Base-by-base conservation (phyloP, 2,329 filamentous ascomycete species). In the Aspergillus sp. region DNA sequence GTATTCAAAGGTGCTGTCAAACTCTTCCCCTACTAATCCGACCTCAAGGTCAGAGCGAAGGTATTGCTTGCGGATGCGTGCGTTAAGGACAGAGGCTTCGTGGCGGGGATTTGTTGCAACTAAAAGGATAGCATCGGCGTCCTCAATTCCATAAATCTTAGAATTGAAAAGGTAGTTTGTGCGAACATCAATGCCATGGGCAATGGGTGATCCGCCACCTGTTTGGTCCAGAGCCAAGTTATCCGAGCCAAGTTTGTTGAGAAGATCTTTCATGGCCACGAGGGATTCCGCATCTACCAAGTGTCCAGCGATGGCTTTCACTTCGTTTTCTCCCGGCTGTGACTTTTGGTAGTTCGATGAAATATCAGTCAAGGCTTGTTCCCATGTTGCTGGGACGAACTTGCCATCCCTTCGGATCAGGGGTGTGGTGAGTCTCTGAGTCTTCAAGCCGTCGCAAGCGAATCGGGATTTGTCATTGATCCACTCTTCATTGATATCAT, bases 401-500 rank as follows among this genome's bases (percentile, higher is more conserved):
- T 94, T 92, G 72, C 93, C 90, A 60, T 96, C 90, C 59, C 89
- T 88, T 68, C 93, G 90, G 70, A 97, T 88, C 64, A 99, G 81
- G 47, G 95, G 95, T 66, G 94, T 95, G 39, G 95, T 98, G 58
- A 99, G 83, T 73, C 95, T 87, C 80, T 99, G 95, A 51, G 94
- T 98, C 85, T 93, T 96, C 66, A 99, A 84, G 53, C 95, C 95
- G 75, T 99, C 95, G 75, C 93, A 96, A 47, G 95, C 94, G 76
- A 98, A 99, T 65, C 95, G 88, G 46, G 92, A 89, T 85, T 98
- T 99, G 82, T 99, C 95, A 79, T 98, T 95, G 77, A 99, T 98
- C 95, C 95, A 99, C 79, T 99, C 95, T 81, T 99, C 95, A 77
- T 99, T 99, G 70, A 99, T 87, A 71, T 98, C 93, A 74, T 99